Conservation (phyloP, 805 yeast genomes). For the Blastobotrys chiropterorum region DNA sequence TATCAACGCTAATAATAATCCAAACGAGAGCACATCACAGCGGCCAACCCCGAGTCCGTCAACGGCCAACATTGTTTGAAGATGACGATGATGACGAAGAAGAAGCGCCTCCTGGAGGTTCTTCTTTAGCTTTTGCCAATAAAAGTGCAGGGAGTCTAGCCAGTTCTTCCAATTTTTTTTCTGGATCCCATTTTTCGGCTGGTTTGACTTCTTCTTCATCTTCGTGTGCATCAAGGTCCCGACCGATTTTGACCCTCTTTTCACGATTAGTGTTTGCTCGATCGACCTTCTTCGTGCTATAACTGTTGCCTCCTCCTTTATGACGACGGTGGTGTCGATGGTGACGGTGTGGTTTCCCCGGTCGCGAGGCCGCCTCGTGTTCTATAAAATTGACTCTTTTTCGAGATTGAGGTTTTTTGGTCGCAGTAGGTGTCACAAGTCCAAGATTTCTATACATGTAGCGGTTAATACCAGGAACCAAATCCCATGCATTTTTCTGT, state of each 20-base stretch:
- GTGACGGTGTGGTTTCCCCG: background rate
- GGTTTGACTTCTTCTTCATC: conserved; percentile 10
- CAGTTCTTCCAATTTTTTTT: conserved; percentile 15
- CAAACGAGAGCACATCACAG: background rate
- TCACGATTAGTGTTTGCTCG: background rate
- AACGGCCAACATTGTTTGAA: background rate
- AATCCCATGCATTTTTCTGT: conserved; percentile 9
- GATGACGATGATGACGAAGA: background rate
- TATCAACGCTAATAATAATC: background rate
- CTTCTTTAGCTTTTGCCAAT: background rate
- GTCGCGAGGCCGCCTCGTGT: background rate
- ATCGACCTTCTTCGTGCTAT: background rate
- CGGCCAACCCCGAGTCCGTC: background rate
- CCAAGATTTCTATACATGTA: background rate
- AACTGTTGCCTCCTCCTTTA: background rate
- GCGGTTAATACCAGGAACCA: conserved; percentile 2
- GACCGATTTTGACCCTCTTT: background rate
- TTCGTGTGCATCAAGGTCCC: background rate
- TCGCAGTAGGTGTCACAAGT: background rate
- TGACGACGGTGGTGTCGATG: background rate
- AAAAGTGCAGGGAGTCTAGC: conserved; percentile 9
- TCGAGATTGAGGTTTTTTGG: no score
- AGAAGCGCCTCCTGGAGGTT: background rate
- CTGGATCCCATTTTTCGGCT: conserved; percentile 13
- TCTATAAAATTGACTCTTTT: background rate